These are phyloP conservation scores for Bjerkandera adusta DNA, from an alignment of 1,284 basidiomycete genomes.

Conservation along the genomic window DNA sequence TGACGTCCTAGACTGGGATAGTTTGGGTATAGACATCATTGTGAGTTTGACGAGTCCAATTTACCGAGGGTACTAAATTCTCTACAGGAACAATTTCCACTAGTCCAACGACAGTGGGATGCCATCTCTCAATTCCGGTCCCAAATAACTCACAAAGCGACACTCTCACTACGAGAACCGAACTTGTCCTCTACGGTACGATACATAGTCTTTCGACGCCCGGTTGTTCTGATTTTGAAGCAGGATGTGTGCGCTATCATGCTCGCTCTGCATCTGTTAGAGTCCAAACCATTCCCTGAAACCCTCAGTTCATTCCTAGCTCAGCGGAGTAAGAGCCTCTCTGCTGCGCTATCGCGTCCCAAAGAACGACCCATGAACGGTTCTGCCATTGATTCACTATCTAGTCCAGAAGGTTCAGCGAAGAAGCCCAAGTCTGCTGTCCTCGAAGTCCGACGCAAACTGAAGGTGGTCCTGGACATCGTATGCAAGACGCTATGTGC, in stretches of 20 bases:
- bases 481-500: slow-evolving; percentile 55
- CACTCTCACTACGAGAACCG: slow-evolving; percentile 64
- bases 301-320: slow-evolving; percentile 67
- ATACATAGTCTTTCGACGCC: slow-evolving; percentile 8
- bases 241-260: slow-evolving; percentile 76
- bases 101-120: slow-evolving; percentile 90
- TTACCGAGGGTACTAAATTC: slow-evolving; percentile 5
- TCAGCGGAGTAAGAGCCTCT: slow-evolving; percentile 70
- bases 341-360: slow-evolving; percentile 38
- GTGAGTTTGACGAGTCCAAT: slow-evolving; percentile 35
- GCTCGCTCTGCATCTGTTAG: slow-evolving; percentile 79
- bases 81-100: slow-evolving; percentile 70
- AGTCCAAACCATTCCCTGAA: slow-evolving; percentile 74
- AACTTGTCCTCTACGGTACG: slow-evolving; percentile 46
- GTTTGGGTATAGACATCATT: slow-evolving; percentile 60
- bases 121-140: slow-evolving; percentile 77
- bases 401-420: background rate
- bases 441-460: slow-evolving; percentile 49
- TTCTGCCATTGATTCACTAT: slow-evolving; percentile 35
- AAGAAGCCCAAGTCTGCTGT: slow-evolving; percentile 32
- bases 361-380: slow-evolving; percentile 20
- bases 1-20: slow-evolving; percentile 60
- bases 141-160: slow-evolving; percentile 84
- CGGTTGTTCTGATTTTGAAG: slow-evolving; percentile 13
- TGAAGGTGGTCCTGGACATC: slow-evolving; percentile 48